phyloP scores from a whole-genome alignment of 805 yeast genomes.

The Dipodascopsis uninucleata region DNA sequence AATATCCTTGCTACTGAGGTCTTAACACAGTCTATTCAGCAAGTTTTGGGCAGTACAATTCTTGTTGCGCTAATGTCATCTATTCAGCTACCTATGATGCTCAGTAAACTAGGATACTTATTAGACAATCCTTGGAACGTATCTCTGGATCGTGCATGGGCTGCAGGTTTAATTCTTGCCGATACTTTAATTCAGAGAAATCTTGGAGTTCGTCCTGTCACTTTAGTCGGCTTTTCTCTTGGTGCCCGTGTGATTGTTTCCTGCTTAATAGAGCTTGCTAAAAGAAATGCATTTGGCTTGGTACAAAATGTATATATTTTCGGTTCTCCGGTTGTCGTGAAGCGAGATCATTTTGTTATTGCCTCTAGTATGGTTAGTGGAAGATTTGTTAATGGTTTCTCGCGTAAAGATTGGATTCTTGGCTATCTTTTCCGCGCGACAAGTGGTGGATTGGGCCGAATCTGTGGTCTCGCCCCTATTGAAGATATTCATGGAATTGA shows the following conservation, averaged over 20 bases:
- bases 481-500: constrained; percentile 62
- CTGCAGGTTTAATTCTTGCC: constrained; percentile 83
- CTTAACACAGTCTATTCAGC: constrained; percentile 88
- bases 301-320: constrained; percentile 83
- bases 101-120: constrained; percentile 81
- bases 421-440: constrained; percentile 95
- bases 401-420: constrained; percentile 90
- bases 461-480: constrained; percentile 82
- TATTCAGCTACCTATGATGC: constrained; percentile 84
- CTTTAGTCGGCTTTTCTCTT: constrained; percentile 86
- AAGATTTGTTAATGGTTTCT: constrained; percentile 81
- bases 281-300: constrained; percentile 79
- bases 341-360: constrained; percentile 68
- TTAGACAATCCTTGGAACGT: constrained; percentile 98
- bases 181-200: constrained; percentile 85
- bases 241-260: constrained; percentile 92
- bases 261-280: constrained; percentile 80
- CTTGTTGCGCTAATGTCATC: constrained; percentile 89
- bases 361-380: constrained; percentile 89
- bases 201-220: constrained; percentile 87
- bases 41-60: constrained; percentile 86
- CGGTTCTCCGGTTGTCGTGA: constrained; percentile 83
- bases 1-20: constrained; percentile 91
- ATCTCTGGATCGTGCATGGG: constrained; percentile 94
- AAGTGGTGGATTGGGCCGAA: constrained; percentile 87